These are phyloP conservation scores for Henckelia pumila DNA, from an alignment of 257 asterid species.

Conservation along the genomic window DNA sequence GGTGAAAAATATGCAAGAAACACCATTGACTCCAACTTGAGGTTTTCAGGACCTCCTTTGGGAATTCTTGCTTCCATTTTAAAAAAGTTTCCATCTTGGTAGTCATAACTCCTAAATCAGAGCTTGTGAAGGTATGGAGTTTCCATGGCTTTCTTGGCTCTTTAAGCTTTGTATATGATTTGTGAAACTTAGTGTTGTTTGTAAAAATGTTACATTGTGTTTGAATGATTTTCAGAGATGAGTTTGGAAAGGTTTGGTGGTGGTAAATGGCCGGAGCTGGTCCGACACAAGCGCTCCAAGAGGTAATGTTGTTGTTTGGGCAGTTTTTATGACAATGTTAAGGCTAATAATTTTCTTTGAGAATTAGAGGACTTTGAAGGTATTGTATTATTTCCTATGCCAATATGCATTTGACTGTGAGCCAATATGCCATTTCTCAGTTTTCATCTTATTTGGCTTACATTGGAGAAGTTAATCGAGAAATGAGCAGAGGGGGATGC, in stretches of 20 bases:
- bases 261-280: constrained; percentile 28
- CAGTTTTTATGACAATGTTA: background rate
- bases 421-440: background rate
- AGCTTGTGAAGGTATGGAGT: constrained; percentile 33
- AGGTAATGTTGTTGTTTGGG: constrained; percentile 32
- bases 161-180: constrained; percentile 20
- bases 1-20: constrained; percentile 23
- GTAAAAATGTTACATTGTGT: constrained; percentile 16
- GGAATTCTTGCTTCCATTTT: constrained; percentile 23
- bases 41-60: constrained; percentile 29
- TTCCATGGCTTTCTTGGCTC: constrained; percentile 12
- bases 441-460: background rate
- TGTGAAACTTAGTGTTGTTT: constrained; percentile 15
- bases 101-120: constrained; percentile 14
- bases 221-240: constrained; percentile 36
- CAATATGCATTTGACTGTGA: background rate
- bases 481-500: constrained; percentile 7
- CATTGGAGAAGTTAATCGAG: background rate
- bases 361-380: background rate
- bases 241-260: constrained; percentile 38
- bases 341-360: constrained; percentile 8
- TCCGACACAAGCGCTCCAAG: constrained; percentile 47
- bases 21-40: constrained; percentile 13
- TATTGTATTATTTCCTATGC: background rate
- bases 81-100: constrained; percentile 40